Percentiles rank a stretch among this genome's conserved stretches.
Conservation (phyloP, 1,284 basidiomycete species). For the Cerioporus squamosus region DNA sequence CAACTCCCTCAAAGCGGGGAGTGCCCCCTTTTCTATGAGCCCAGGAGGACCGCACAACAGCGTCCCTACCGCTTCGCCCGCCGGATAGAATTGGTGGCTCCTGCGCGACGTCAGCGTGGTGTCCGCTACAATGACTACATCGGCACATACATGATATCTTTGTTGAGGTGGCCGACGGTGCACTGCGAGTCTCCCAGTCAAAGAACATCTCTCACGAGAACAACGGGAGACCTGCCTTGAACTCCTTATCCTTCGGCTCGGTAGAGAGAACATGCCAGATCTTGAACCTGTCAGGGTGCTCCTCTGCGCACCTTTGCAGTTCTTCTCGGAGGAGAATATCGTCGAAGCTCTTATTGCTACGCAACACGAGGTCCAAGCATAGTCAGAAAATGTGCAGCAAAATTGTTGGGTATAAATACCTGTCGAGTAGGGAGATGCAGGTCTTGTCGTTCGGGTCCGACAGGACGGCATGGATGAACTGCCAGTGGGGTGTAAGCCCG, state of each 20-base stretch:
- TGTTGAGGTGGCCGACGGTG: slow-evolving; percentile 18
- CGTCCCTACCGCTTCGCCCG: slow-evolving; percentile 10
- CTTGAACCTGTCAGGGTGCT: slow-evolving; percentile 22
- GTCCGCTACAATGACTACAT: not conserved
- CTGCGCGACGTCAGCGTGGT: slow-evolving; percentile 5
- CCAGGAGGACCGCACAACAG: slow-evolving; percentile 28
- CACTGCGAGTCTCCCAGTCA: slow-evolving; percentile 7
- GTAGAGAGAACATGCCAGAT: slow-evolving; percentile 29
- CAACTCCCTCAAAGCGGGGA: slow-evolving; percentile 23
- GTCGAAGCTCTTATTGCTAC: slow-evolving; percentile 28
- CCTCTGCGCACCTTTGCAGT: slow-evolving; percentile 22
- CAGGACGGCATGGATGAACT: slow-evolving; percentile 29
- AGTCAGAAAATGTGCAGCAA: not conserved
- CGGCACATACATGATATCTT: slow-evolving; percentile 20
- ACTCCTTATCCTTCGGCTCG: slow-evolving; percentile 17
- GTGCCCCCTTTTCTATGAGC: slow-evolving; percentile 25
- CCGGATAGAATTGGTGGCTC: slow-evolving; percentile 25
- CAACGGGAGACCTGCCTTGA: slow-evolving; percentile 5
- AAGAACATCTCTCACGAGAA: not conserved
- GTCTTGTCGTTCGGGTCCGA: slow-evolving; percentile 22
- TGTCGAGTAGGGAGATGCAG: slow-evolving; percentile 25
- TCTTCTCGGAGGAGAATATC: slow-evolving; percentile 28
- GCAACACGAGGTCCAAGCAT: not conserved
- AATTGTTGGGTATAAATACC: slow-evolving; percentile 5
- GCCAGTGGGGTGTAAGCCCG: slow-evolving; percentile 32